Percentiles rank a stretch among this genome's conserved stretches.
Conservation (phyloP, 2,329 filamentous ascomycete genomes). For the Hymenoscyphus infarciens region DNA sequence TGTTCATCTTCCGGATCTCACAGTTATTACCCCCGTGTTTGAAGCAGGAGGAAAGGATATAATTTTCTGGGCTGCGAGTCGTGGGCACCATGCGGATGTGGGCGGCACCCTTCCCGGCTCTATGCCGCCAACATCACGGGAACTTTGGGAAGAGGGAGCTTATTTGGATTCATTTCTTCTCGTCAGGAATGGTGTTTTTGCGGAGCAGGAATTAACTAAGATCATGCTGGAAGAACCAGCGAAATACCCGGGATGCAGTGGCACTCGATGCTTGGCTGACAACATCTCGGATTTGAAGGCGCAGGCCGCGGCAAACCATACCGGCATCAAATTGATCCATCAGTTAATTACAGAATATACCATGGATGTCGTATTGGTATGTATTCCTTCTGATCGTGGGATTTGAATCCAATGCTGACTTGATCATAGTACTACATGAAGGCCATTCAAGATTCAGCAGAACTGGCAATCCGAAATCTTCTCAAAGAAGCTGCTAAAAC, state of each 20-base stretch:
- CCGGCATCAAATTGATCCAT: conserved; percentile 74
- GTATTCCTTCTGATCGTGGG: background rate
- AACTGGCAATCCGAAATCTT: conserved; percentile 66
- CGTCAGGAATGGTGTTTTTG: conserved; percentile 69
- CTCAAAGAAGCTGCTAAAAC: conserved; percentile 61
- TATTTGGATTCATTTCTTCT: conserved; percentile 62
- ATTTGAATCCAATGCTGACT: background rate
- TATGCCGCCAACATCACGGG: conserved; percentile 72
- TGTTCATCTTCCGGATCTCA: conserved; percentile 81
- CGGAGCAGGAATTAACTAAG: conserved; percentile 59
- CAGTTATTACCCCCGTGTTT: conserved; percentile 75
- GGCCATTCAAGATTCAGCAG: conserved; percentile 74
- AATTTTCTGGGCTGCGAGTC: conserved; percentile 74
- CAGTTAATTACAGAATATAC: conserved; percentile 61
- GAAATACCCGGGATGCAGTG: conserved; percentile 58
- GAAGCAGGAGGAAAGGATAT: conserved; percentile 58
- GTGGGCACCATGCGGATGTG: conserved; percentile 77
- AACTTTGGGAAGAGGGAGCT: conserved; percentile 57
- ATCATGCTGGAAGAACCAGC: conserved; percentile 9
- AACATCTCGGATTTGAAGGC: conserved; percentile 83
- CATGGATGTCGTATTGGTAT: conserved; percentile 46
- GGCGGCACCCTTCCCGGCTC: conserved; percentile 61
- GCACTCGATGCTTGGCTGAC: conserved; percentile 72
- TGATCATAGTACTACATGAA: conserved; percentile 48
- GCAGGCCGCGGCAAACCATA: conserved; percentile 79